phyloP scores from a whole-genome alignment of 2,329 filamentous ascomycete species.

The Paecilomyces sp. region DNA sequence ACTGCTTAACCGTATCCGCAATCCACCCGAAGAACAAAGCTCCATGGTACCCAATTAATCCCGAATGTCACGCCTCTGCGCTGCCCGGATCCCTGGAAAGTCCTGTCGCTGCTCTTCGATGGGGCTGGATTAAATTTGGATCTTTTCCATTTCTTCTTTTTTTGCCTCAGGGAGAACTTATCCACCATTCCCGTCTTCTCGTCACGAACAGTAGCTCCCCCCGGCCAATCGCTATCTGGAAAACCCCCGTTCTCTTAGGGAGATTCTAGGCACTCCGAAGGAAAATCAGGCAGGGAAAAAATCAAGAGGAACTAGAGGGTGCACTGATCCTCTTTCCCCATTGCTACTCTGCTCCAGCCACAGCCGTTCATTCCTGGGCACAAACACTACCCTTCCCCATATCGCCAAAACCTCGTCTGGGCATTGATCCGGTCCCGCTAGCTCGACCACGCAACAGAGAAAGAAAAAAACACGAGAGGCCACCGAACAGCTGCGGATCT shows the following conservation, averaged over 20 bases:
- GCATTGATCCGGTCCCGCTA: not conserved
- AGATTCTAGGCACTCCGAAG: not conserved
- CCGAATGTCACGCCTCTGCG: not conserved
- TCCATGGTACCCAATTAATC: not conserved
- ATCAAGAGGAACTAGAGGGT: not conserved
- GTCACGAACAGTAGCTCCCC: not conserved
- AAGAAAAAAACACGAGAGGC: not conserved
- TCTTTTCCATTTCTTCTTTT: not conserved
- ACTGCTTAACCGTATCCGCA: not conserved
- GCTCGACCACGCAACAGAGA: not conserved
- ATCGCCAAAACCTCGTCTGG: not conserved
- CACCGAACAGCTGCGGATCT: not conserved
- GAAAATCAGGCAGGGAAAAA: not conserved
- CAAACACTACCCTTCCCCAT: not conserved
- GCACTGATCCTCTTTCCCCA: not conserved
- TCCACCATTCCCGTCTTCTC: not conserved
- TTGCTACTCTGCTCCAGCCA: not conserved
- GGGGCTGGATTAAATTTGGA: not conserved
- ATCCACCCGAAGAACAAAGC: not conserved
- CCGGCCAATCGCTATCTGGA: not conserved
- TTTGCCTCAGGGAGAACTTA: not conserved
- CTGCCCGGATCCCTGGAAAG: no score
- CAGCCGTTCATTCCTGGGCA: not conserved
- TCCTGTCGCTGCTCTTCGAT: not conserved
- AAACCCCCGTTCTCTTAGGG: not conserved